Evolutionary conservation across 2,329 filamentous ascomycete species (phyloP).

Genomic region (Amauroascus niger): DNA sequence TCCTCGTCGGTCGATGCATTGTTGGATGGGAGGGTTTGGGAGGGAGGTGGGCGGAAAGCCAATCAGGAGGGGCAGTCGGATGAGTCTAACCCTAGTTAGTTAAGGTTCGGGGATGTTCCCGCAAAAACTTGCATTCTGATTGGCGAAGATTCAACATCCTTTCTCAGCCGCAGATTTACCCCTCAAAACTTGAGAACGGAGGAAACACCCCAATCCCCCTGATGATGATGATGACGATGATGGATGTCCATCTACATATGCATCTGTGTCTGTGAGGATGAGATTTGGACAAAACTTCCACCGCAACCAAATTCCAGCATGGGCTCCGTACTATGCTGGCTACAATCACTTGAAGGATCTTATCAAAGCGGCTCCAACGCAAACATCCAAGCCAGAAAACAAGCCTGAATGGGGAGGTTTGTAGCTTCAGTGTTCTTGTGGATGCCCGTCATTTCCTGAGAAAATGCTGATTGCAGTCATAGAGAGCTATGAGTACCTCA

Average conservation of each 20-base stretch:
- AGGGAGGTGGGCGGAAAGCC: background rate
- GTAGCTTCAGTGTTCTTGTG: background rate
- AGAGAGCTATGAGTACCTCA: constrained; percentile 5
- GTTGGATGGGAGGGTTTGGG: too few species aligned
- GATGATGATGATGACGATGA: background rate
- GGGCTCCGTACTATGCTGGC: constrained; percentile 23
- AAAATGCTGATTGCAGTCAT: background rate
- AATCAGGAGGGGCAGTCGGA: too few species aligned
- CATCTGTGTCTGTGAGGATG: constrained; percentile 17
- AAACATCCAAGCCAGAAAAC: background rate
- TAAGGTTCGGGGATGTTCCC: background rate
- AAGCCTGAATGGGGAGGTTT: constrained; percentile 7
- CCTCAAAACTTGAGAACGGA: too few species aligned
- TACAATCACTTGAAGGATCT: constrained; percentile 23
- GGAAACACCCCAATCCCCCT: background rate
- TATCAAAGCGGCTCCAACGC: background rate
- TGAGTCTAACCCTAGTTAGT: too few species aligned
- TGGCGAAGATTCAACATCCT: background rate
- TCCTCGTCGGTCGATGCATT: too few species aligned
- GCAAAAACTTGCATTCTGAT: background rate
- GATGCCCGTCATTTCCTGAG: background rate
- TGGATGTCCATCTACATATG: background rate
- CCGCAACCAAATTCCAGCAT: constrained; percentile 22
- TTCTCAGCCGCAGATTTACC: too few species aligned
- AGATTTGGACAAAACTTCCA: constrained; percentile 26